Percentiles rank a stretch among this genome's conserved stretches.
Conservation (phyloP, 257 asterid genomes). For the Solanum sparsipilum region DNA sequence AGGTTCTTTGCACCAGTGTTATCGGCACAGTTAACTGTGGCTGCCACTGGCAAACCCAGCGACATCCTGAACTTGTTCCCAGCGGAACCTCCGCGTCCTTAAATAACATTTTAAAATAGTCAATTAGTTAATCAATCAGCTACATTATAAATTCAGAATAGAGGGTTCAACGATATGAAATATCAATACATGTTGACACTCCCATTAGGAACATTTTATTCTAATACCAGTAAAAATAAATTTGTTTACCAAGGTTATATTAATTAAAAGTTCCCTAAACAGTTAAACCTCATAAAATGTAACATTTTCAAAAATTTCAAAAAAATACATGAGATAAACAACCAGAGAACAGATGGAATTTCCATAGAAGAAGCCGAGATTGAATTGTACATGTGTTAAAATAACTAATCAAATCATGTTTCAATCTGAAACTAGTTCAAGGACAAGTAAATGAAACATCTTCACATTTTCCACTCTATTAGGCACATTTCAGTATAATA, state of each 20-base stretch:
- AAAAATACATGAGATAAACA: background rate
- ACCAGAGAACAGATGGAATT: background rate
- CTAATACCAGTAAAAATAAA: background rate
- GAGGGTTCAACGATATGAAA: background rate
- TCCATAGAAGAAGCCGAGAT: background rate
- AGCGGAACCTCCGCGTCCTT: slow-evolving; percentile 65
- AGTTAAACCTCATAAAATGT: background rate
- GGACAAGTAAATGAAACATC: background rate
- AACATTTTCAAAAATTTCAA: background rate
- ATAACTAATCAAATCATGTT: background rate
- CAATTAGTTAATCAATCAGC: background rate
- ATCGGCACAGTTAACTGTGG: slow-evolving; percentile 61
- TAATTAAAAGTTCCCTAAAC: background rate
- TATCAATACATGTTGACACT: background rate
- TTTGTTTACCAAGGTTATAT: background rate
- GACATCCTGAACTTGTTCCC: slow-evolving; percentile 75
- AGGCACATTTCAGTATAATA: background rate
- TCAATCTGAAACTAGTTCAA: background rate
- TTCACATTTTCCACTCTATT: background rate
- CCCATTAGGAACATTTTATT: background rate
- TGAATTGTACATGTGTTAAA: background rate
- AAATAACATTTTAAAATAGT: background rate
- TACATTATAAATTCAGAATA: background rate
- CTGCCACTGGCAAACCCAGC: slow-evolving; percentile 67
- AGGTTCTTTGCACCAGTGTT: slow-evolving; percentile 58